phyloP scores from a whole-genome alignment of 176 grass and related monocot genomes.

The Paspalum notatum region DNA sequence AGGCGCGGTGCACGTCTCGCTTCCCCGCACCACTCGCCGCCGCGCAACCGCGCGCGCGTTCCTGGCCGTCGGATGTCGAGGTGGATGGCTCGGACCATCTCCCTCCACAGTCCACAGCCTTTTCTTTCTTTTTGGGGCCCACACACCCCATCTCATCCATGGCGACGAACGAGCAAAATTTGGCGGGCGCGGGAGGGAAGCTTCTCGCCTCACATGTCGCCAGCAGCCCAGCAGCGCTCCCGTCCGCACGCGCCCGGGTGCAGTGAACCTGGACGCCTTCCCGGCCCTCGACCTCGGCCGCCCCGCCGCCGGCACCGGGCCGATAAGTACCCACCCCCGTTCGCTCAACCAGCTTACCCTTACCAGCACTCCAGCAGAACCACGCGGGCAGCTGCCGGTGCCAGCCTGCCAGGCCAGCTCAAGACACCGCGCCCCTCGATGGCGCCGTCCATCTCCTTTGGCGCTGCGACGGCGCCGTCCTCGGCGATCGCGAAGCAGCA shows the following conservation, averaged over 20 bases:
- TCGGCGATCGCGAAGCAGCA: neutral
- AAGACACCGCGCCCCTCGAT: constrained; percentile 11
- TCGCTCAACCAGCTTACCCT: too few relatives aligned
- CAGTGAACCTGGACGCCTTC: constrained; percentile 49
- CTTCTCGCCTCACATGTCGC: neutral
- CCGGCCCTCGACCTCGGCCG: neutral
- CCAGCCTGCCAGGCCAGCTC: too few relatives aligned
- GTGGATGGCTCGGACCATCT: neutral
- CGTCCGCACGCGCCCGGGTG: constrained; percentile 20
- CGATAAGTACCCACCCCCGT: neutral
- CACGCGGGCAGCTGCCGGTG: too few relatives aligned
- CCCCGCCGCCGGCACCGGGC: too few relatives aligned
- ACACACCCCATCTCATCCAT: too few relatives aligned
- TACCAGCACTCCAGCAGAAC: too few relatives aligned
- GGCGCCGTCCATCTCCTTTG: constrained; percentile 40
- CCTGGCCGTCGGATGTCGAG: neutral
- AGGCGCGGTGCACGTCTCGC: neutral
- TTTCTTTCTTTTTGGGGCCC: too few relatives aligned
- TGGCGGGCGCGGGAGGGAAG: neutral
- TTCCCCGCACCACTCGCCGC: neutral
- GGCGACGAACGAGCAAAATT: neutral
- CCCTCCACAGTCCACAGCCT: too few relatives aligned
- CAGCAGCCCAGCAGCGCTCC: neutral
- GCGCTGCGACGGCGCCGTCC: neutral
- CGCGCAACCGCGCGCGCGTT: neutral